phyloP scores from a whole-genome alignment of 352 stramenopile genomes.

The Globisporangium recalcitrans region DNA sequence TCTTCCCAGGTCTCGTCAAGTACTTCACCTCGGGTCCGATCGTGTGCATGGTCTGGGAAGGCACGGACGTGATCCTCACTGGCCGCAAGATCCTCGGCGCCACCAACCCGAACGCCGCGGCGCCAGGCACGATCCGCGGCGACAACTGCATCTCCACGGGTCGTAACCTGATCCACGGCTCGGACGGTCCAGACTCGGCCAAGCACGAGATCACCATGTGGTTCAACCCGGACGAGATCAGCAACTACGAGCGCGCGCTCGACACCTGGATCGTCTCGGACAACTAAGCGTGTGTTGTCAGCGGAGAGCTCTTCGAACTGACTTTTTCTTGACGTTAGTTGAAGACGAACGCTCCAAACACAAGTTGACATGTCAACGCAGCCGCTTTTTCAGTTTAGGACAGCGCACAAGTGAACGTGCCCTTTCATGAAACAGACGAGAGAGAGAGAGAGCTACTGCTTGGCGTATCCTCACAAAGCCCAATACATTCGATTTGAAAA shows the following conservation, averaged over 20 bases:
- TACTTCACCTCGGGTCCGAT: slow-evolving; percentile 93
- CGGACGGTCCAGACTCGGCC: slow-evolving; percentile 88
- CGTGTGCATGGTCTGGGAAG: slow-evolving; percentile 94
- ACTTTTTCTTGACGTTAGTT: neutral
- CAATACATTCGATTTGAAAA: neutral
- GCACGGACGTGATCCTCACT: slow-evolving; percentile 92
- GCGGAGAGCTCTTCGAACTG: neutral
- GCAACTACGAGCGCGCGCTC: slow-evolving; percentile 86
- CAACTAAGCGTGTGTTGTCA: slow-evolving; percentile 51
- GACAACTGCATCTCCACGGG: slow-evolving; percentile 92
- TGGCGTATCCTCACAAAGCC: neutral
- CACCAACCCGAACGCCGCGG: slow-evolving; percentile 93
- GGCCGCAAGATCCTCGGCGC: slow-evolving; percentile 94
- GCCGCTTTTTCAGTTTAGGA: neutral
- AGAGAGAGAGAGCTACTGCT: neutral
- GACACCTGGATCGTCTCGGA: slow-evolving; percentile 87
- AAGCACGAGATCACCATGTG: slow-evolving; percentile 93
- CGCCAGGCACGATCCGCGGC: slow-evolving; percentile 91
- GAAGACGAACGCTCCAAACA: neutral
- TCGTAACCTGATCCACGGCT: slow-evolving; percentile 92
- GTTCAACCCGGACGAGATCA: slow-evolving; percentile 90
- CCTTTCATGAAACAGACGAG: neutral
- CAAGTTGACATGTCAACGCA: neutral
- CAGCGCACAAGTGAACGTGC: neutral
- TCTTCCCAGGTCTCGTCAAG: slow-evolving; percentile 89